These are phyloP conservation scores for Abrus precatorius DNA, from an alignment of 306 rosid species.

Conservation along the genomic window DNA sequence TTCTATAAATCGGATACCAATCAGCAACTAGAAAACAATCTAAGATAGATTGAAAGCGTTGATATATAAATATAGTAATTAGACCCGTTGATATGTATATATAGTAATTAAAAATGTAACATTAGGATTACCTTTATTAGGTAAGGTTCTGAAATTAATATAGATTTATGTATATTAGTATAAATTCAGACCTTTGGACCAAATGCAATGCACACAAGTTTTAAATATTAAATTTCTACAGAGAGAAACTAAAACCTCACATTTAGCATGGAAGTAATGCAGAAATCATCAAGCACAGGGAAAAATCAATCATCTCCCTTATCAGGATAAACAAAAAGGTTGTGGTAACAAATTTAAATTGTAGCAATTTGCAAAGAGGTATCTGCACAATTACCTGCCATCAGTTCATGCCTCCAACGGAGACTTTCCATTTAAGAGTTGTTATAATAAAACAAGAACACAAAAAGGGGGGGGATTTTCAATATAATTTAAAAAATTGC, in stretches of 20 bases:
- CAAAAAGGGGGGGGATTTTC: slow-evolving; percentile 14
- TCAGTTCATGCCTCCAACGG: slow-evolving; percentile 34
- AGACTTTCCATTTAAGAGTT: slow-evolving; percentile 14
- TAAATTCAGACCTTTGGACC: too few relatives aligned
- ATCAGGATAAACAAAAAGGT: slow-evolving; percentile 35
- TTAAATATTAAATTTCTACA: too few relatives aligned
- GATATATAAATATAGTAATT: too few relatives aligned
- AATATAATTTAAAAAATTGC: slow-evolving; percentile 4
- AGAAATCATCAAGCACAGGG: slow-evolving; percentile 22
- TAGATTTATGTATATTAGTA: too few relatives aligned
- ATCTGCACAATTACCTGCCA: slow-evolving; percentile 19
- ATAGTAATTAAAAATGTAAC: too few relatives aligned
- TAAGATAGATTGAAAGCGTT: not conserved
- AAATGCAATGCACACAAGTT: too few relatives aligned
- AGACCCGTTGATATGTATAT: too few relatives aligned
- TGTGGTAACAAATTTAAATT: slow-evolving; percentile 20
- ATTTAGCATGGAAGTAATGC: slow-evolving; percentile 33
- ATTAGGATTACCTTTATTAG: too few relatives aligned
- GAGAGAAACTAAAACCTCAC: slow-evolving; percentile 15
- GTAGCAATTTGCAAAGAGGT: not conserved
- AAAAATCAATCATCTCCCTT: slow-evolving; percentile 20
- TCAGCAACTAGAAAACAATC: slow-evolving; percentile 32
- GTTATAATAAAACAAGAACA: slow-evolving; percentile 9
- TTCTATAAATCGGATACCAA: slow-evolving; percentile 5
- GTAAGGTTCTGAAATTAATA: too few relatives aligned